These are phyloP conservation scores for Rhizomucor pusillus DNA, from an alignment of 371 early-diverging fungal species.

Conservation along the genomic window DNA sequence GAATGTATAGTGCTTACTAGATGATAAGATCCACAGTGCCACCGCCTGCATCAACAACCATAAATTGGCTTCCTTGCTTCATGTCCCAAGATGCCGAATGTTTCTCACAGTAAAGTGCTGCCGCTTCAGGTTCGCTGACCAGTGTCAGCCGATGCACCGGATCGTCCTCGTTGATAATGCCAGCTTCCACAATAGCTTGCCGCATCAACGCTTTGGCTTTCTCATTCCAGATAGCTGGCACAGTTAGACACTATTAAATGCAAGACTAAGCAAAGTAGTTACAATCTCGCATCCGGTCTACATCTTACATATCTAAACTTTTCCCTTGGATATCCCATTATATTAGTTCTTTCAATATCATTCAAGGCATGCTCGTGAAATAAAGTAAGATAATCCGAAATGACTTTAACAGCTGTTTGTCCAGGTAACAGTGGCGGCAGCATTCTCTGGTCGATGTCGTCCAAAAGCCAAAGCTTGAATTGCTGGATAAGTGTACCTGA, in stretches of 20 bases:
- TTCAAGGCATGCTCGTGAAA: conserved; percentile 38
- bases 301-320: conserved; percentile 25
- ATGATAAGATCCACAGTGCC: conserved; percentile 62
- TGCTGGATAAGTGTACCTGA: conserved; percentile 32
- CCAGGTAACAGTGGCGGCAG: conserved; percentile 24
- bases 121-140: conserved; percentile 53
- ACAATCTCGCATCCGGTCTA: too few species aligned
- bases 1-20: conserved; percentile 15
- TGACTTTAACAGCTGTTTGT: conserved; percentile 23
- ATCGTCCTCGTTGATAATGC: conserved; percentile 36
- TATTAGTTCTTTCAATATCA: conserved; percentile 29
- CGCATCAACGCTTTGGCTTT: conserved; percentile 47
- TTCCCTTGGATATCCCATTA: conserved; percentile 11
- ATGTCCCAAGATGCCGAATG: conserved; percentile 36
- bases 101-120: conserved; percentile 45
- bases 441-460: conserved; percentile 23
- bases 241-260: conserved; percentile 35
- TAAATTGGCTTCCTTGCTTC: conserved; percentile 41
- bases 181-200: conserved; percentile 40
- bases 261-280: too few species aligned
- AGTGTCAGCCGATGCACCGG: conserved; percentile 44
- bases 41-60: conserved; percentile 68
- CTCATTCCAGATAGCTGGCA: conserved; percentile 52
- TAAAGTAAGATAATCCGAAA: conserved; percentile 32
- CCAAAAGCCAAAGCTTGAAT: conserved; percentile 46